Conservation (phyloP, 108 stramenopile genomes). For the Cylindrotheca fusiformis region DNA sequence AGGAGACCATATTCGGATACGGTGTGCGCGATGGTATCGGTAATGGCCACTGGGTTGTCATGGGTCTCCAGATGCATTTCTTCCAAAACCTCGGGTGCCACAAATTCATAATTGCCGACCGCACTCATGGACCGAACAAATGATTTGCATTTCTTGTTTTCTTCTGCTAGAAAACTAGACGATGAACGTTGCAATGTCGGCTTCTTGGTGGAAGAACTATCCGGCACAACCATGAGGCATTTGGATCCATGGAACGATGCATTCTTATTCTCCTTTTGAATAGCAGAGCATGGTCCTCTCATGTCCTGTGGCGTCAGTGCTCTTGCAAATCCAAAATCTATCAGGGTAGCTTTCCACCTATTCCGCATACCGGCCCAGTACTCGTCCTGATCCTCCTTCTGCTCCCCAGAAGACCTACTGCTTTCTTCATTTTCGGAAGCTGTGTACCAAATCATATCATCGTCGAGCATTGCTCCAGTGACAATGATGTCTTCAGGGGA, state of each 20-base stretch:
- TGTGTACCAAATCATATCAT: conserved; percentile 25
- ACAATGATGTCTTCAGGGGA: conserved; percentile 6
- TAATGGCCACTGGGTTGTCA: neutral
- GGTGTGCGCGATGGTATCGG: conserved; percentile 38
- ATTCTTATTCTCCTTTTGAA: no score
- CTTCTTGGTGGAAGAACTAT: conserved; percentile 5
- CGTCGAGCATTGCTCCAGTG: conserved; percentile 8
- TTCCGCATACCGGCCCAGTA: conserved; percentile 18
- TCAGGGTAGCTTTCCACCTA: conserved; percentile 57
- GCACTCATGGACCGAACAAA: conserved; percentile 44
- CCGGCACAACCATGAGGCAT: no score
- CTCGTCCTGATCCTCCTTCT: conserved; percentile 17
- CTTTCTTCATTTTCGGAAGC: no score
- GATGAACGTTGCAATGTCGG: no score
- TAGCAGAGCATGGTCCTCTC: no score
- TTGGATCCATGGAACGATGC: no score
- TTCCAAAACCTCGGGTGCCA: conserved; percentile 21
- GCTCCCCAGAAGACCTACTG: no score
- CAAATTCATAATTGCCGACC: conserved; percentile 52
- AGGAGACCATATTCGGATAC: conserved; percentile 69
- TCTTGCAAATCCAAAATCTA: conserved; percentile 83
- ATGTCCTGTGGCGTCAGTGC: conserved; percentile 49
- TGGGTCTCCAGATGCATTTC: conserved; percentile 2
- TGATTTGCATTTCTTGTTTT: neutral
- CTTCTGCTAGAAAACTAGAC: neutral